Conservation (phyloP, 371 early-diverging fungal genomes). For the Mucor lusitanicus region DNA sequence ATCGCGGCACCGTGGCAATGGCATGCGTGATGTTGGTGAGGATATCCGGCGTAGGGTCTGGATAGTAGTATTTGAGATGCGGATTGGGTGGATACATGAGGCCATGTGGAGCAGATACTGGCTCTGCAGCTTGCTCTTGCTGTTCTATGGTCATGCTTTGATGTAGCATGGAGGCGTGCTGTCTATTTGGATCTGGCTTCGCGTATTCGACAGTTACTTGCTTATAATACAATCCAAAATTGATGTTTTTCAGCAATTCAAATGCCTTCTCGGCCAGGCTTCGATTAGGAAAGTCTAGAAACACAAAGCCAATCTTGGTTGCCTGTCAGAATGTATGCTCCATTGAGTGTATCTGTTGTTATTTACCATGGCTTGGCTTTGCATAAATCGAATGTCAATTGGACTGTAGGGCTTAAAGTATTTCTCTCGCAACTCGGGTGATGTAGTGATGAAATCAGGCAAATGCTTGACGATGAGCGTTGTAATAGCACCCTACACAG, state of each 20-base stretch:
- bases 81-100: slow-evolving; percentile 52
- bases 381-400: slow-evolving; percentile 37
- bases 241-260: slow-evolving; percentile 23
- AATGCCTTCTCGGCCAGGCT: slow-evolving; percentile 36
- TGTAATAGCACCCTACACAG: slow-evolving; percentile 10
- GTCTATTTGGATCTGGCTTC: slow-evolving; percentile 35
- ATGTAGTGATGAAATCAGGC: slow-evolving; percentile 27
- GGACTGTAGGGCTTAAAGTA: slow-evolving; percentile 41
- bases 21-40: slow-evolving; percentile 54
- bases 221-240: slow-evolving; percentile 36
- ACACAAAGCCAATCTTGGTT: slow-evolving; percentile 47
- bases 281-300: slow-evolving; percentile 49
- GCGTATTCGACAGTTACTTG: slow-evolving; percentile 51
- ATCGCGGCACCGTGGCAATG: slow-evolving; percentile 52
- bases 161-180: not conserved
- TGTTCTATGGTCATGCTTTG: slow-evolving; percentile 11
- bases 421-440: slow-evolving; percentile 17
- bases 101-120: slow-evolving; percentile 10
- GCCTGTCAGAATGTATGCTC: not conserved
- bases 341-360: not conserved
- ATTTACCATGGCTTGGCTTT: slow-evolving; percentile 40
- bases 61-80: slow-evolving; percentile 52
- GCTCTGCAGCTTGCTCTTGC: slow-evolving; percentile 13
- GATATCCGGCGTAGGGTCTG: slow-evolving; percentile 56
- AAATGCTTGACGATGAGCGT: slow-evolving; percentile 43